Percentiles rank a stretch among this genome's conserved stretches.
Conservation (phyloP, 2,329 filamentous ascomycete species). For the Diaporthe australafricana region DNA sequence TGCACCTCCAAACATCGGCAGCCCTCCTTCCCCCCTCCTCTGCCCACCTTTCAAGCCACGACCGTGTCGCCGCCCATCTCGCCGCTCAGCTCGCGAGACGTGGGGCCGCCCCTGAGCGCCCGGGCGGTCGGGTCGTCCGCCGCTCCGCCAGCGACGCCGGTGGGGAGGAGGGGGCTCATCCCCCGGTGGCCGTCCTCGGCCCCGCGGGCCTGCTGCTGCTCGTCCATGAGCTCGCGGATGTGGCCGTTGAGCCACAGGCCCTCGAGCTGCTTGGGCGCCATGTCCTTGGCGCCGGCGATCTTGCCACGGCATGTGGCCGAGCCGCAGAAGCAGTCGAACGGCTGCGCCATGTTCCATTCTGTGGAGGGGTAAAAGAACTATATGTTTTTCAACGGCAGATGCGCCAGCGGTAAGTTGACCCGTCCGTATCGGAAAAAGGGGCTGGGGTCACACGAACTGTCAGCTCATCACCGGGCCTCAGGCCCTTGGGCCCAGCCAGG, state of each 20-base stretch:
- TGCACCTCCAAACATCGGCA: not conserved
- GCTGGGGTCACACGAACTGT: conserved; percentile 53
- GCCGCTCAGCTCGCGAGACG: conserved; percentile 66
- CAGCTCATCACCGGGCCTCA: conserved; percentile 67
- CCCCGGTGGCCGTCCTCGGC: not conserved
- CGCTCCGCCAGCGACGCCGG: not conserved
- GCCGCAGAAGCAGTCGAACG: conserved; percentile 75
- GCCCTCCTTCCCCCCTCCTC: not conserved
- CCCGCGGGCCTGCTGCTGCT: conserved; percentile 44
- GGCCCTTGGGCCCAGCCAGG: conserved; percentile 67
- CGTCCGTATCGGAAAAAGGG: not conserved
- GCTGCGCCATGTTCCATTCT: conserved; percentile 80
- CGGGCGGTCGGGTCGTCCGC: conserved; percentile 53
- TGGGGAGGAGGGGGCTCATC: not conserved
- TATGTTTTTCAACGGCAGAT: not conserved
- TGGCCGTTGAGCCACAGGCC: conserved; percentile 72
- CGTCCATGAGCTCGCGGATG: conserved; percentile 66
- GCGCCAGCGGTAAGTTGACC: not conserved
- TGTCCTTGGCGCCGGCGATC: conserved; percentile 73
- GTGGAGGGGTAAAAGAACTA: conserved; percentile 82
- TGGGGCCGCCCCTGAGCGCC: conserved; percentile 59
- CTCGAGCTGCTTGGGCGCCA: conserved; percentile 64
- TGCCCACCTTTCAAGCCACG: not conserved
- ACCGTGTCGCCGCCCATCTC: conserved; percentile 73
- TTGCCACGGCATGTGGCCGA: conserved; percentile 67